These are phyloP conservation scores for Macadamia integrifolia DNA, from an alignment of 164 flowering plant genomes.

Conservation along the genomic window DNA sequence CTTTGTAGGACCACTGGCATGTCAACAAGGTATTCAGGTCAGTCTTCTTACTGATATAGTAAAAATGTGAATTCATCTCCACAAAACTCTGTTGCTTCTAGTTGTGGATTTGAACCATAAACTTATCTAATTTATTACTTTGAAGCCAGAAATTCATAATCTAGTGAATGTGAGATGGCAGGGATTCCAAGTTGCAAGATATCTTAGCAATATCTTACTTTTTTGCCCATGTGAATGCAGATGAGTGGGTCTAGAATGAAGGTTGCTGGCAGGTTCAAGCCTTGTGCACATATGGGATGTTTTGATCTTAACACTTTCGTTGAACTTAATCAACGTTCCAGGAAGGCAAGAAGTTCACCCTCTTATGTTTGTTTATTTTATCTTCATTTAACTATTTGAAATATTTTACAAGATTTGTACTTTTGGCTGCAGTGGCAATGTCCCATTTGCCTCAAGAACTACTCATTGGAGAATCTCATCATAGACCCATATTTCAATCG, in stretches of 20 bases:
- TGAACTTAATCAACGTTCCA: conserved; percentile 88
- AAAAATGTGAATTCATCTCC: too few species aligned
- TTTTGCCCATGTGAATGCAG: conserved; percentile 29
- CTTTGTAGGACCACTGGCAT: too few species aligned
- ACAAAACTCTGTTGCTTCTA: too few species aligned
- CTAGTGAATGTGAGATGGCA: too few species aligned
- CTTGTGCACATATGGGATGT: conserved; percentile 95
- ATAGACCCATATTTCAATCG: conserved; percentile 94
- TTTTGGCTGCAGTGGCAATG: conserved; percentile 90
- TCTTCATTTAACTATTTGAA: not conserved
- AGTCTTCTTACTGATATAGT: too few species aligned
- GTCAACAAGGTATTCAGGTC: too few species aligned
- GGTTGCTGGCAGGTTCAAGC: conserved; percentile 88
- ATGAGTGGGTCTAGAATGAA: conserved; percentile 98
- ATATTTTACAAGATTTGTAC: conserved; percentile 1
- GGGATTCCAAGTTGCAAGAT: too few species aligned
- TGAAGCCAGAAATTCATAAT: too few species aligned
- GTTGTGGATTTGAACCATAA: too few species aligned
- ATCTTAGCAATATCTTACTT: too few species aligned
- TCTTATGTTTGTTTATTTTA: not conserved
- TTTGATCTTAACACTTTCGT: conserved; percentile 95
- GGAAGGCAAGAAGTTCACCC: conserved; percentile 58
- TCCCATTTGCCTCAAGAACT: conserved; percentile 93
- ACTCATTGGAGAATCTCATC: conserved; percentile 69
- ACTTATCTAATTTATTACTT: too few species aligned